Percentiles rank a stretch among this genome's conserved stretches.
phyloP scores from a whole-genome alignment of 2,329 filamentous ascomycete genomes.

The Fusarium dlaminii region DNA sequence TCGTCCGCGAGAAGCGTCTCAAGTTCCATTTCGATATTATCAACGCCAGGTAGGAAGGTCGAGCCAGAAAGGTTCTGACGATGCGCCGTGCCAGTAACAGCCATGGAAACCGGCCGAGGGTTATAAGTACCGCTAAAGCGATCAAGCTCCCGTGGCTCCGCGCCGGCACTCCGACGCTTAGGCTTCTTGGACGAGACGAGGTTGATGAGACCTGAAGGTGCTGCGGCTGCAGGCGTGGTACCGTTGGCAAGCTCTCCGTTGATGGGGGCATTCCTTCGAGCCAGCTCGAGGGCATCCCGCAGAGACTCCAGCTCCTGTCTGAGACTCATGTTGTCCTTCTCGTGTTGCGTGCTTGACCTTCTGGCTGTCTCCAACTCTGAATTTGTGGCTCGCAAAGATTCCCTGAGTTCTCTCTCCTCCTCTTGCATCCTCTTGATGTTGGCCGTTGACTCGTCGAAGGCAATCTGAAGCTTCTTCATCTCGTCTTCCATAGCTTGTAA shows the following conservation, averaged over 20 bases:
- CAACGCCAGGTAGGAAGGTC: conserved; percentile 81
- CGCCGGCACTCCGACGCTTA: conserved; percentile 90
- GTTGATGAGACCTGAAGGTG: conserved; percentile 87
- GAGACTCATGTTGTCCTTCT: conserved; percentile 85
- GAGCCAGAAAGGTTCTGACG: conserved; percentile 78
- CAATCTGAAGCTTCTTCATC: conserved; percentile 89
- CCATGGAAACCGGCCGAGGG: conserved; percentile 96
- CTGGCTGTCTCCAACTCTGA: conserved; percentile 83
- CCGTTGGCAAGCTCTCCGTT: conserved; percentile 68
- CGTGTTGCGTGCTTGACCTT: conserved; percentile 77
- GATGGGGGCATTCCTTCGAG: conserved; percentile 78
- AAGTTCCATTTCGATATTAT: conserved; percentile 94
- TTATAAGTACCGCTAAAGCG: conserved; percentile 94
- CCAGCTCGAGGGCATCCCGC: conserved; percentile 90
- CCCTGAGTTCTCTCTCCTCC: conserved; percentile 86
- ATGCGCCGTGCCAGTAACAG: conserved; percentile 73
- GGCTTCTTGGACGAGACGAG: conserved; percentile 97
- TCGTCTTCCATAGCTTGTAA: conserved; percentile 93
- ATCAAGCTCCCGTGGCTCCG: conserved; percentile 85
- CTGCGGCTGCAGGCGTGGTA: conserved; percentile 55
- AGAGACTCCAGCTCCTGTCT: conserved; percentile 89
- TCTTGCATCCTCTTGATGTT: conserved; percentile 96
- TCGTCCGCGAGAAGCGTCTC: conserved; percentile 94
- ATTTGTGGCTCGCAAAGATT: conserved; percentile 81
- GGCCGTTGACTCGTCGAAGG: conserved; percentile 87